Conservation (phyloP, 2,329 filamentous ascomycete genomes). For the Neobulgaria alba region DNA sequence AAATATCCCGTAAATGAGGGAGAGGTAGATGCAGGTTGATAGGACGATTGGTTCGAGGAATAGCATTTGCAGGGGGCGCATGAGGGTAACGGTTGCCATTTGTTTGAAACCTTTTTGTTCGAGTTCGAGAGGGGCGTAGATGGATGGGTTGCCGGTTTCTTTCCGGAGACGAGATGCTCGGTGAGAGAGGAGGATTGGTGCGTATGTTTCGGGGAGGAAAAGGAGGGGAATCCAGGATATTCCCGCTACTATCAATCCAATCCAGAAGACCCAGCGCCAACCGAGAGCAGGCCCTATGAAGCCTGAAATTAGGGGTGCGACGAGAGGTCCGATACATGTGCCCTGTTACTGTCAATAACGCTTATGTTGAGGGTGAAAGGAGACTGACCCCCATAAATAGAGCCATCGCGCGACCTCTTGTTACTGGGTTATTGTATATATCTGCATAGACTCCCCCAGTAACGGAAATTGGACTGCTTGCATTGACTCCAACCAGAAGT, state of each 20-base stretch:
- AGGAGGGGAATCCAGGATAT: constrained; percentile 48
- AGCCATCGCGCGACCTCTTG: constrained; percentile 51
- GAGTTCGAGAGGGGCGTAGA: constrained; percentile 57
- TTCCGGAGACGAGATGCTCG: constrained; percentile 51
- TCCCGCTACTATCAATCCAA: constrained; percentile 55
- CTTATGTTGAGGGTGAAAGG: background rate
- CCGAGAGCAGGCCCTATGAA: constrained; percentile 46
- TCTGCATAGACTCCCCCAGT: constrained; percentile 59
- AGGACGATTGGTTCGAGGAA: constrained; percentile 54
- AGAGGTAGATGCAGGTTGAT: constrained; percentile 52
- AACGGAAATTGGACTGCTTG: constrained; percentile 51
- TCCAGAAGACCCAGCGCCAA: constrained; percentile 58
- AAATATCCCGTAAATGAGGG: constrained; percentile 53
- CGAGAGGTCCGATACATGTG: constrained; percentile 54
- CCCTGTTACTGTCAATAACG: constrained; percentile 31
- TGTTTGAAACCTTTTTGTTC: constrained; percentile 43
- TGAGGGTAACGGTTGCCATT: constrained; percentile 47
- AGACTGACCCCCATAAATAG: constrained; percentile 51
- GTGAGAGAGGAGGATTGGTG: constrained; percentile 48
- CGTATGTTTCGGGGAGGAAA: constrained; percentile 57
- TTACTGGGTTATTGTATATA: constrained; percentile 47
- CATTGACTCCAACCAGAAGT: constrained; percentile 51
- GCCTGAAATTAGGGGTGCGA: constrained; percentile 52
- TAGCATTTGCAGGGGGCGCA: constrained; percentile 51
- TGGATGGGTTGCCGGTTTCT: constrained; percentile 43